phyloP scores from a whole-genome alignment of 176 grass and related monocot species.

The Saccharum officinarum region DNA sequence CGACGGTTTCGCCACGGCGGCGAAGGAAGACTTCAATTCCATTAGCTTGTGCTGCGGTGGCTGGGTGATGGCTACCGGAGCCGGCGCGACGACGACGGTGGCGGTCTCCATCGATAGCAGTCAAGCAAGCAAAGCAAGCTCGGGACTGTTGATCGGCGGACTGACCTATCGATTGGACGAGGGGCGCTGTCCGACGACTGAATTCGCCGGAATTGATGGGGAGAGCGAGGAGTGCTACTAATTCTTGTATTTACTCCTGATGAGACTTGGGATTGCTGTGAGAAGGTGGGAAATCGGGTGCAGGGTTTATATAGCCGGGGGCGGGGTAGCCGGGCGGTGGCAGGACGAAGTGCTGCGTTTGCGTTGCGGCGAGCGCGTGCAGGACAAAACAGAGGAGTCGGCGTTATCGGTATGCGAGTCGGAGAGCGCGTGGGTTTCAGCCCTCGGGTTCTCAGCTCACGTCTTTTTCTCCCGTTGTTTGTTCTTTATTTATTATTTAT shows the following conservation, averaged over 20 bases:
- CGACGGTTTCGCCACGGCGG: background rate
- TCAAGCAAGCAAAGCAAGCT: background rate
- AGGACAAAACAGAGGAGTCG: background rate
- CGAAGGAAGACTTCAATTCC: slow-evolving; percentile 6
- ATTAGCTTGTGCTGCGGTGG: slow-evolving; percentile 34
- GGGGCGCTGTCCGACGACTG: background rate
- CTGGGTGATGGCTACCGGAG: background rate
- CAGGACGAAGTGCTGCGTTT: background rate
- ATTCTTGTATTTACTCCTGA: slow-evolving; percentile 11
- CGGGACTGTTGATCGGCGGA: background rate
- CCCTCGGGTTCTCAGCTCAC: slow-evolving; percentile 32
- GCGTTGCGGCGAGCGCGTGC: background rate
- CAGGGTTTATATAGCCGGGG: background rate
- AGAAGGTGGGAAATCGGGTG: background rate
- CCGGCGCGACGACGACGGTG: slow-evolving; percentile 1
- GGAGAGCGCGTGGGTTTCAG: slow-evolving; percentile 27
- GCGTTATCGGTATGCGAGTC: background rate
- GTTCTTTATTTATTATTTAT: background rate
- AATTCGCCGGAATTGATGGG: background rate
- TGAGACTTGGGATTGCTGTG: slow-evolving; percentile 11
- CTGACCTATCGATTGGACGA: background rate
- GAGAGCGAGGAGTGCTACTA: background rate
- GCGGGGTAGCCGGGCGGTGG: no score
- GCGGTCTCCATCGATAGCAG: slow-evolving; percentile 18
- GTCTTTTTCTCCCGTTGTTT: background rate